Base-by-base conservation (phyloP, 2,329 filamentous ascomycete genomes). In the Calonectria pteridis region DNA sequence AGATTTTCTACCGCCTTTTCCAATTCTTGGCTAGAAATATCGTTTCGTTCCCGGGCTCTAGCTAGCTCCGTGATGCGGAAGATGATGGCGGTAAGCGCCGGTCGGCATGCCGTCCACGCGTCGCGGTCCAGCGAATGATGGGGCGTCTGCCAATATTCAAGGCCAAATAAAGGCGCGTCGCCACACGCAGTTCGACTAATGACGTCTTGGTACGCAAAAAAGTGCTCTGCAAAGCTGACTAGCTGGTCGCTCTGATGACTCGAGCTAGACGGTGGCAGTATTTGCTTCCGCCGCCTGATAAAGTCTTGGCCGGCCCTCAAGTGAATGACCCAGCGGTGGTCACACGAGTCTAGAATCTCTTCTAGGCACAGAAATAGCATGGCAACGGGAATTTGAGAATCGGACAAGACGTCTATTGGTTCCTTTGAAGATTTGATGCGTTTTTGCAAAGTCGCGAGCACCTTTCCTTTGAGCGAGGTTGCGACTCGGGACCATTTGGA, bases 181-280 rank as follows among this genome's bases (percentile, higher is more conserved):
- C 86, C 87, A 66, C 87, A 89, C 0, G 87, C 87, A 0, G 87
- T 89, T 40, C 87, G 84, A 33, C 87, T 87, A 74, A 89, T 88
- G 20, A 88, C 86, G 72, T 89, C 87, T 72, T 89, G 87, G 18
- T 88, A 89, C 4, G 87, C 87, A 69, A 89, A 89, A 74, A 88
- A 89, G 1, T 84, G 82, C 73, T 89, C 87, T 0, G 86, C 84
- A 7, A 84, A 84, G 43, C 26, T 51, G 55, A 49, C 55, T 6
- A 35, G 55, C 29, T 58, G 63, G 18, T 28, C 28, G 16, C 5
- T 72, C 62, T 0, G 53, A 37, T 3, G 33, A 59, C 26, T 1
- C 7, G 18, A 10, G 33, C 23, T 37, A 0, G 68, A n/a, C 76
- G 79, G 62, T 79, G 80, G 20, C 63, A 67, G 55, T 10, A 81